Conservation (phyloP, 257 asterid genomes). For the Solanum arcanum region DNA sequence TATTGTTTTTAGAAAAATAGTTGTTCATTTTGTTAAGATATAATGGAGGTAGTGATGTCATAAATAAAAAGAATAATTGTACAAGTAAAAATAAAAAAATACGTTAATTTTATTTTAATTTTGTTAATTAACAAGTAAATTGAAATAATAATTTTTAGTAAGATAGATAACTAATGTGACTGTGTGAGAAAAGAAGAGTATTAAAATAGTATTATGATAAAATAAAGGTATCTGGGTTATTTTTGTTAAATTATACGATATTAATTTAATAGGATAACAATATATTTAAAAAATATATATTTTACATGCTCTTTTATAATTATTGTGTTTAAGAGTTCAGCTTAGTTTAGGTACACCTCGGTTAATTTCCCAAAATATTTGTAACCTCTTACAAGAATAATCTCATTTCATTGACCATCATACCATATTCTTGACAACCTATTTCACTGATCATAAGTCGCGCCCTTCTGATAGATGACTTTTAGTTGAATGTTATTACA, state of each 20-base stretch:
- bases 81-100: neutral
- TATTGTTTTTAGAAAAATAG: too few species aligned
- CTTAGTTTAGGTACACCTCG: neutral
- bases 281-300: too few species aligned
- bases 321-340: fast-evolving
- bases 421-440: neutral
- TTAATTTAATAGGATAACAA: neutral
- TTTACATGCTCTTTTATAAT: neutral
- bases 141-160: neutral
- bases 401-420: neutral
- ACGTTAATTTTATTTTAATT: too few species aligned
- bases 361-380: neutral
- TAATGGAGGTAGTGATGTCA: neutral
- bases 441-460: neutral
- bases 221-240: neutral
- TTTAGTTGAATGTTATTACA: neutral
- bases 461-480: neutral
- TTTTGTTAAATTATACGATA: neutral
- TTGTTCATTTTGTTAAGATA: neutral
- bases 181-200: neutral
- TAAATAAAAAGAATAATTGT: too few species aligned
- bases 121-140: neutral
- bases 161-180: neutral
- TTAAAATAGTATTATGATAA: neutral
- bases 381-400: fast-evolving